Base-by-base conservation (phyloP, 805 yeast genomes). In the Schwanniomyces yamadae region DNA sequence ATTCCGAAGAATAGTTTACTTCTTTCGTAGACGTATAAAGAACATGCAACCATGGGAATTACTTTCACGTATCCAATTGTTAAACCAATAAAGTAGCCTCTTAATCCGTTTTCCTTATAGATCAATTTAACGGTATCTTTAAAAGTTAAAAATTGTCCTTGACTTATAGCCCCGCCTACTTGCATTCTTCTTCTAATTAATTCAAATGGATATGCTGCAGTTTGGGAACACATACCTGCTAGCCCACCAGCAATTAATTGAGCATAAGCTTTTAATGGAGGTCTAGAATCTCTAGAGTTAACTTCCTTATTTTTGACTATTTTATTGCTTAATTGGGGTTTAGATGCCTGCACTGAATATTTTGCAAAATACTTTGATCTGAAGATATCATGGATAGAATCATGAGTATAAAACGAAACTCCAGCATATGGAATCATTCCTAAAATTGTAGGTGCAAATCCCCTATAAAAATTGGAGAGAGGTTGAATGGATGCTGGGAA, bases 341-440 rank as follows among this genome's bases (percentile, higher is more conserved):
- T 21, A 13, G 22, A 16, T n/a, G 17, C 12, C 33, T 53, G 53
- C 15, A 68, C 80, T 0, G 88, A 75, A 46, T 78, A 76, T 10
- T 66, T 61, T 2, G 80, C 68, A 5, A 90, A 57, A 9, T 53
- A 36, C 9, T 71, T 68, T n/a, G 83, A 69, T 43, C 96, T 70
- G 54, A 93, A 78, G 1, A 90, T 51, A 61, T 93, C 99, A 61
- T 91, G 98, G 39, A 90, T 70, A 38, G 80, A 57, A 63, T 93
- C 99, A 61, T 93, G 98, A 4, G 96, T 85, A 63, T 89, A 85
- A 54, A 93, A 93, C 3, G 96, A 86, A 3, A 91, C 97, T 8
- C 99, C 99, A 1, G 99, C 99, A 57, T 93, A 93, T 1, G 99
- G 99, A 15, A 93, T 72, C 95, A 93, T 90, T 8, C 99, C 99